Evolutionary conservation across 2,329 filamentous ascomycete species (phyloP), one percentile per base, ranked within the genome.

Genomic region (Ophiostoma tasmaniense): DNA sequence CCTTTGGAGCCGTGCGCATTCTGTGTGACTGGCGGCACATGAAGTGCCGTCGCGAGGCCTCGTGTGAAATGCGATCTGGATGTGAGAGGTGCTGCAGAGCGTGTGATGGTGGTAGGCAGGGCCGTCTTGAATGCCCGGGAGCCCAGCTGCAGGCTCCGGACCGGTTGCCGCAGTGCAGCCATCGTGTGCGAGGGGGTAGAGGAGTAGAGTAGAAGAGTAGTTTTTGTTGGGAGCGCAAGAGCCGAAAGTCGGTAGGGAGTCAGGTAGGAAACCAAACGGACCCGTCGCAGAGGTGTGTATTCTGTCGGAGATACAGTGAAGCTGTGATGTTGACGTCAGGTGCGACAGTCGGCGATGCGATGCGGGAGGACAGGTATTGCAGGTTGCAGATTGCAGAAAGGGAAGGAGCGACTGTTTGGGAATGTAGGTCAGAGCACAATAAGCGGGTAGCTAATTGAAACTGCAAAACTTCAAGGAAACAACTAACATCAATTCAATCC

Each of bases 11-110:
- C 86, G 0, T 86, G 86, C 7, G 85, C 83, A 84, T 92, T 85
- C 78, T 96, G 92, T 0, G 91, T 93, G 28, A 95, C 92, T 8
- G 92, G 91, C 13, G 91, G 90, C 4, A 87, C 87, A 22, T 67
- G 68, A 7, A 62, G 67, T 13, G 84, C 82, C 17, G 87, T 90
- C 37, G 89, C 89, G 73, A 85, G 79, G 64, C 77, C 77, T 74
- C 83, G 78, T 68, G 73, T 22, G 61, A 37, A 37, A 14, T 30
- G 59, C 11, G 28, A 35, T n/a, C 10, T 35, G 59, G 61, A 64
- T 35, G 61, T 22, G 61, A 14, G n/a, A 81, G 35, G 25, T 28
- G 30, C 52, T n/a, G 20, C 30, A 14, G 20, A 45, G 25, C 33
- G 55, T 5, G 1, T 33, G 61, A 37, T 33, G 1, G 61, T 39